A percentile compares a stretch with the other conserved stretches of the same genome.
These are phyloP conservation scores for Colletotrichum lini DNA, from an alignment of 2,329 filamentous ascomycete species.

Conservation along the genomic window DNA sequence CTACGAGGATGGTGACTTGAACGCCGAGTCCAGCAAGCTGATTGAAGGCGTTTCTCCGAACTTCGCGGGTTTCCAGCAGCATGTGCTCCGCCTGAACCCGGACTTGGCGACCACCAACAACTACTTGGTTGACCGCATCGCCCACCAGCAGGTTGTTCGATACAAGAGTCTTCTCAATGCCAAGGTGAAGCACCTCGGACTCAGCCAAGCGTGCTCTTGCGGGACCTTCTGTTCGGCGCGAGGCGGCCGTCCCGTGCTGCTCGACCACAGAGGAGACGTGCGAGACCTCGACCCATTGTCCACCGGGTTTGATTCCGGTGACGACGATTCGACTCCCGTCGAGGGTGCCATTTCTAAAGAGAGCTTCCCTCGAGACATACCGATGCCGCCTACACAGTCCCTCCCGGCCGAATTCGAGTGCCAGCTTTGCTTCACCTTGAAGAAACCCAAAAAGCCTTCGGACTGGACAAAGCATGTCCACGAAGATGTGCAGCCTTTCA, in stretches of 20 bases:
- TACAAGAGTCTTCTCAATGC: constrained; percentile 83
- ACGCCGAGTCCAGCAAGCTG: constrained; percentile 72
- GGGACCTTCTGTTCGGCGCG: constrained; percentile 74
- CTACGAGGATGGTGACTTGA: constrained; percentile 72
- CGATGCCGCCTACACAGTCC: constrained; percentile 81
- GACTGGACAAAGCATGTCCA: constrained; percentile 98
- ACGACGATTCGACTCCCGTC: constrained; percentile 76
- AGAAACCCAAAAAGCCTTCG: constrained; percentile 90
- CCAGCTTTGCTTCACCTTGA: constrained; percentile 86
- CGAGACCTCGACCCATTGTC: constrained; percentile 71
- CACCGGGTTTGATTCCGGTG: constrained; percentile 61
- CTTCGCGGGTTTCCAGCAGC: constrained; percentile 81
- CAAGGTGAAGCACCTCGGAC: constrained; percentile 78
- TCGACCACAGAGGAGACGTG: constrained; percentile 72
- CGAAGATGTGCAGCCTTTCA: constrained; percentile 93
- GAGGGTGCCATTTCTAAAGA: constrained; percentile 80
- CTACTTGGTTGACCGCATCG: constrained; percentile 84
- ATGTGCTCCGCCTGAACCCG: constrained; percentile 83
- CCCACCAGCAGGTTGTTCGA: constrained; percentile 82
- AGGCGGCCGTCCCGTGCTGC: constrained; percentile 75
- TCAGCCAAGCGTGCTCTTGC: constrained; percentile 73
- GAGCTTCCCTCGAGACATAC: constrained; percentile 85
- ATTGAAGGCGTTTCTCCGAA: constrained; percentile 80
- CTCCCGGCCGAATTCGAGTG: constrained; percentile 93
- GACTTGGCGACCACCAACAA: constrained; percentile 67